Base-by-base conservation (phyloP, 805 yeast genomes). In the Scheffersomyces coipomensis region DNA sequence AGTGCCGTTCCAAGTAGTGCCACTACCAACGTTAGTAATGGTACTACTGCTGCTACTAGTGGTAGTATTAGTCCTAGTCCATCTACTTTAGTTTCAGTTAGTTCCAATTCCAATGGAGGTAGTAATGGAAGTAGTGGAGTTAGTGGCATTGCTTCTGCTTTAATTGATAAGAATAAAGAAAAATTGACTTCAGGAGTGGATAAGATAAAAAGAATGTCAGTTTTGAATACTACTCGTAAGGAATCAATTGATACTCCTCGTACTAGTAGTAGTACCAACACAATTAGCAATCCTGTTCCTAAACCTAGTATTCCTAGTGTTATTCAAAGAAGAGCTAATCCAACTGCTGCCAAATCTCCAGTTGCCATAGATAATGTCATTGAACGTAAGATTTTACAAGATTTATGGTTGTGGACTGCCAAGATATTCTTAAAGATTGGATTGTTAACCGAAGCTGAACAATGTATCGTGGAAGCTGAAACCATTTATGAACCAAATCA, bases 391-490 rank as follows among this genome's bases (percentile, higher is more conserved):
- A 51, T 79, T 8, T 54, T 81, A 33, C 88, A 82, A 49, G 69
- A 71, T 24, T 53, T 87, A 18, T 89, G 97, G 96, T 56, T 89
- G 35, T 78, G 88, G 77, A 73, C 87, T 0, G 73, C 88, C 0
- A 72, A 74, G 26, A 62, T 88, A 19, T 88, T 87, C 54, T 64
- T 76, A 49, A 75, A 76, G 42, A 71, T 76, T 5, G 81, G 76
- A 1, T 58, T 76, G 29, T 46, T 64, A 1, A 71, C 66, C 2
- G 95, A 88, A 38, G 79, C 90, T 1, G 81, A 80, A 49, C 80
- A 76, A 42, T 83, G 95, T 34, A 72, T 88, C 4, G 71, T 74
- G 6, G 96, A 88, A 58, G 88, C 95, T 1, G 83, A 76, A 41
- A 59, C 68, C 1, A 67, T 73, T 2, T 62, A 52, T 37, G 65